phyloP scores from a whole-genome alignment of 1,284 basidiomycete genomes.

The Cronartium ribicola region DNA sequence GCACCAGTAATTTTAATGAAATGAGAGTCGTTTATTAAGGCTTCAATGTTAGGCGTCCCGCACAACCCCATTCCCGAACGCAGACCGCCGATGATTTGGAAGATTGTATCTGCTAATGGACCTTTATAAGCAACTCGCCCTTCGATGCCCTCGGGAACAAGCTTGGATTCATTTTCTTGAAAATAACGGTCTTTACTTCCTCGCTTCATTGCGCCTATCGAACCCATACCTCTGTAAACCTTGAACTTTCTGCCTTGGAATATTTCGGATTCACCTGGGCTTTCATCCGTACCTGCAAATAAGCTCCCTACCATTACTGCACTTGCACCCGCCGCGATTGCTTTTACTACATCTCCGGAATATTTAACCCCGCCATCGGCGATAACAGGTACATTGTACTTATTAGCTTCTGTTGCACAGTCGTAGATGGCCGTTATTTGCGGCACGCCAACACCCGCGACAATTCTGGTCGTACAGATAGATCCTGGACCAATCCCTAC shows the following conservation, averaged over 20 bases:
- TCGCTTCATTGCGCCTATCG: neutral
- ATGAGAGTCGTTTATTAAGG: too few species aligned
- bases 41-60: too few species aligned
- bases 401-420: neutral
- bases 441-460: neutral
- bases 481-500: neutral
- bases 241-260: neutral
- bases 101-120: too few species aligned
- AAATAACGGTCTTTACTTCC: too few species aligned
- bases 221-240: neutral
- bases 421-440: neutral
- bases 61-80: too few species aligned
- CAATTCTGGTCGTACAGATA: neutral
- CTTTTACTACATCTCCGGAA: neutral
- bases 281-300: neutral
- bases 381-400: neutral
- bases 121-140: too few species aligned
- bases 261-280: neutral
- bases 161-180: too few species aligned
- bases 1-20: too few species aligned
- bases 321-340: neutral
- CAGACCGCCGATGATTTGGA: too few species aligned
- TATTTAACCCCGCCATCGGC: neutral
- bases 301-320: neutral
- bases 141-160: too few species aligned